These are phyloP conservation scores for Boletus mariae DNA, from an alignment of 1,284 basidiomycete species.

Conservation along the genomic window DNA sequence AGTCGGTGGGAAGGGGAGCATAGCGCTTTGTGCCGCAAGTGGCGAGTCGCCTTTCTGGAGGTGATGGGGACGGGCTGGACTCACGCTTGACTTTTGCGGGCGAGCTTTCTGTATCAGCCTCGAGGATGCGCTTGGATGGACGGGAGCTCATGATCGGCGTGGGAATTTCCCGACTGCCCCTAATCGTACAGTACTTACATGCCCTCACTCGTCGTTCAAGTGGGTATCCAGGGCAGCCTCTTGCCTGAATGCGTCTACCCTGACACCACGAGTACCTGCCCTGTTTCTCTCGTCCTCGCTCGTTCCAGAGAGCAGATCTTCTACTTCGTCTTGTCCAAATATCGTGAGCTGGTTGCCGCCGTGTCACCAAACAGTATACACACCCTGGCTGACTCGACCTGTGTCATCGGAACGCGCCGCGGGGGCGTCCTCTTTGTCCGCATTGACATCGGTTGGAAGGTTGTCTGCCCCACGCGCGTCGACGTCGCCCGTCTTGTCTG, in stretches of 20 bases:
- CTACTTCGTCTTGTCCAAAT: neutral
- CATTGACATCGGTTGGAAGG: neutral
- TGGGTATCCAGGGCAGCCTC: neutral
- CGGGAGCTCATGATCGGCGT: neutral
- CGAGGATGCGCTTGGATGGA: conserved; percentile 17
- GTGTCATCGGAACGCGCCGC: neutral
- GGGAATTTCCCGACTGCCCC: neutral
- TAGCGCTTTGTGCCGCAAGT: conserved; percentile 28
- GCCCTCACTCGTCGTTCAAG: too few species aligned
- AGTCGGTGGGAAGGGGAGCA: conserved; percentile 25
- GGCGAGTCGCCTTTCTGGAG: conserved; percentile 19
- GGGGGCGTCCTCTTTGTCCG: conserved; percentile 4
- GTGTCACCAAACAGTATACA: neutral
- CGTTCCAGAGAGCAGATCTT: neutral
- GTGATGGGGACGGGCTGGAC: conserved; percentile 15
- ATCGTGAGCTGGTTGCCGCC: neutral
- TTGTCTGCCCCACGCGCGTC: neutral
- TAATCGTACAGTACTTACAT: neutral
- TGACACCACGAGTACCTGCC: neutral
- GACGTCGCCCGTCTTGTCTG: neutral
- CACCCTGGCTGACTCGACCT: conserved; percentile 1
- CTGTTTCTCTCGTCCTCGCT: conserved; percentile 3
- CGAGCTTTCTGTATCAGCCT: neutral
- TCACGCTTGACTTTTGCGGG: conserved; percentile 20
- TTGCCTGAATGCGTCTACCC: neutral